These are phyloP conservation scores for Talaromyces albobiverticillius DNA, from an alignment of 2,329 filamentous ascomycete species.

Conservation along the genomic window DNA sequence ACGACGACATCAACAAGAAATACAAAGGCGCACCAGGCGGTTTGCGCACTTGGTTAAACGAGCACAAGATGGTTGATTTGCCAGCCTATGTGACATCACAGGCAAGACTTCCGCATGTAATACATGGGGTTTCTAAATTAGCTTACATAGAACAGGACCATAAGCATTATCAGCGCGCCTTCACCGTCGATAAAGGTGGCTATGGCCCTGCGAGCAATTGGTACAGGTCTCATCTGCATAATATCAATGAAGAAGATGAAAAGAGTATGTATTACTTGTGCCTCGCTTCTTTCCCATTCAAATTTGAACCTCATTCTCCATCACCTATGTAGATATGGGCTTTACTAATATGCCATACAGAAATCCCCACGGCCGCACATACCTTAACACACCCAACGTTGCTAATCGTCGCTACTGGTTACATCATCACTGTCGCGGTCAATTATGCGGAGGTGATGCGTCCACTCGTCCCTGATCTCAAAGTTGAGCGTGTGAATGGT, in stretches of 20 bases:
- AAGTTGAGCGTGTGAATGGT: not conserved
- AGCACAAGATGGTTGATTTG: slow-evolving; percentile 16
- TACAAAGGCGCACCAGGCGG: slow-evolving; percentile 22
- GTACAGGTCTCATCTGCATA: slow-evolving; percentile 21
- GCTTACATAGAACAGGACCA: slow-evolving; percentile 18
- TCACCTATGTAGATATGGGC: slow-evolving; percentile 21
- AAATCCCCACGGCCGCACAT: slow-evolving; percentile 11
- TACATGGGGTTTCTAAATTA: not conserved
- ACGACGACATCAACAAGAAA: slow-evolving; percentile 19
- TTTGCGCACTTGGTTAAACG: slow-evolving; percentile 21
- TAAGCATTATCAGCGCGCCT: slow-evolving; percentile 13
- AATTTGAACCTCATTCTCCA: slow-evolving; percentile 17
- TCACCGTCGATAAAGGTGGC: slow-evolving; percentile 19
- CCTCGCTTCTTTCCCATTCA: slow-evolving; percentile 9
- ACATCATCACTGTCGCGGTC: not conserved
- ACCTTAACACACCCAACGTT: slow-evolving; percentile 1
- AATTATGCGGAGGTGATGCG: slow-evolving; percentile 16
- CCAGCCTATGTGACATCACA: slow-evolving; percentile 20
- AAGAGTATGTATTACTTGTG: not conserved
- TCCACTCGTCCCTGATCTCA: not conserved
- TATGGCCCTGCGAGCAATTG: slow-evolving; percentile 23
- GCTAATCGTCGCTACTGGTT: not conserved
- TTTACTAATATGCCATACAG: slow-evolving; percentile 10
- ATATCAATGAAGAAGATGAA: slow-evolving; percentile 24
- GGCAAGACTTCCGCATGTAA: slow-evolving; percentile 9